phyloP scores from a whole-genome alignment of 805 yeast genomes.

The Zygosaccharomyces gambellarensis region DNA sequence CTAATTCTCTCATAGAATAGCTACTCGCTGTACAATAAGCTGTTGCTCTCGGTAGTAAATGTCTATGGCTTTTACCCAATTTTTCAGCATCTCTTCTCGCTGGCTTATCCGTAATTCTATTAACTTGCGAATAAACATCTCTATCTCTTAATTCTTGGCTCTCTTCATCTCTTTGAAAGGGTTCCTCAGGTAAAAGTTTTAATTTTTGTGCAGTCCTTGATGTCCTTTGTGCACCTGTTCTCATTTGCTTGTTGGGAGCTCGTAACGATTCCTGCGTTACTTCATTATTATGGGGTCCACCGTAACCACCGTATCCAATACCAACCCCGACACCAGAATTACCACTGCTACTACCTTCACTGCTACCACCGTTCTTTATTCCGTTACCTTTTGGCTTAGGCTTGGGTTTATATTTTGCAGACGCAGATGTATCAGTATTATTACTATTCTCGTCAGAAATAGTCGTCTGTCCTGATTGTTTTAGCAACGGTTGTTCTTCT shows the following conservation, averaged over 20 bases:
- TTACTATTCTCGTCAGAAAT: not conserved
- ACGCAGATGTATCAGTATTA: not conserved
- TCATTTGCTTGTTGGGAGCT: conserved; percentile 10
- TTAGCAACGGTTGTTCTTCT: conserved; percentile 2
- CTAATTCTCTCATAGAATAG: conserved; percentile 80
- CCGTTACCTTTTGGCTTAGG: not conserved
- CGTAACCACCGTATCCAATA: not conserved
- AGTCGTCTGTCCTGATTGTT: not conserved
- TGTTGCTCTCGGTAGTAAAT: conserved; percentile 84
- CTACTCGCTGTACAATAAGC: conserved; percentile 95
- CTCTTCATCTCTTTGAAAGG: conserved; percentile 28
- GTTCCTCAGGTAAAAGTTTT: conserved; percentile 64
- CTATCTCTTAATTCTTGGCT: conserved; percentile 25
- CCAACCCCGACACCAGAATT: not conserved
- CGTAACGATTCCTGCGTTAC: conserved; percentile 2
- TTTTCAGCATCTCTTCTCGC: conserved; percentile 94
- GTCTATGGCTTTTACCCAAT: conserved; percentile 70
- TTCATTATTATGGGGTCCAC: not conserved
- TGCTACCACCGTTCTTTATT: not conserved
- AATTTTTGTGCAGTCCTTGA: conserved; percentile 71
- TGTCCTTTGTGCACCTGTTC: conserved; percentile 61
- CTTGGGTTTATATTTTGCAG: conserved; percentile 1
- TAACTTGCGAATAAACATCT: conserved; percentile 78
- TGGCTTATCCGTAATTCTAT: conserved; percentile 75
- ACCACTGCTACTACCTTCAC: not conserved